A percentile compares a stretch with the other conserved stretches of the same genome.
Evolutionary conservation across 208 protist species (phyloP).

Genomic region (Acanthamoeba royreba): DNA sequence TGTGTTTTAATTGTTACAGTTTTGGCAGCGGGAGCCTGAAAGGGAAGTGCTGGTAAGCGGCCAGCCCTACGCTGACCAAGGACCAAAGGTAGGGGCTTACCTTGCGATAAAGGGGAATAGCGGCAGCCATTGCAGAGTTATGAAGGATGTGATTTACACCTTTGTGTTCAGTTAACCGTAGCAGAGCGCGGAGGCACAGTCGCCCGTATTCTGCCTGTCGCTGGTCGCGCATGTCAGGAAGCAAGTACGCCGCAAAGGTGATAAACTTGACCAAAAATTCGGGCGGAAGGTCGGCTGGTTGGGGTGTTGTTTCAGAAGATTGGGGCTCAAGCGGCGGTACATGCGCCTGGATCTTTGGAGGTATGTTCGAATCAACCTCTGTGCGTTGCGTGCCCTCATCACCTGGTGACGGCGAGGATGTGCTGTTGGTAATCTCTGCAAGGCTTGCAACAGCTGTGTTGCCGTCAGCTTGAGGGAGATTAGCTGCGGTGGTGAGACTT

Average conservation of each 20-base stretch:
- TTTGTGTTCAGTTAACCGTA: not conserved
- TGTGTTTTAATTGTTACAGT: not conserved
- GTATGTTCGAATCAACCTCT: too few relatives aligned
- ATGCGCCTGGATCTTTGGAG: too few relatives aligned
- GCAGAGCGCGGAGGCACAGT: conserved; percentile 14
- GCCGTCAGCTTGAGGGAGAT: too few relatives aligned
- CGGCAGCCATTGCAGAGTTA: not conserved
- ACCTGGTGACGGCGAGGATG: too few relatives aligned
- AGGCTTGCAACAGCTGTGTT: too few relatives aligned
- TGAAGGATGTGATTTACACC: not conserved
- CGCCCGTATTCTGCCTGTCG: not conserved
- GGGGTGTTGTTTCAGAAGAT: too few relatives aligned
- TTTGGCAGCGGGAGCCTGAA: not conserved
- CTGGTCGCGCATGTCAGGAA: conserved; percentile 38
- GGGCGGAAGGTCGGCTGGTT: not conserved
- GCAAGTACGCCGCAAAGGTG: conserved; percentile 28
- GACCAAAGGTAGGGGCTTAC: not conserved
- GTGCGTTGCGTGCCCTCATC: too few relatives aligned
- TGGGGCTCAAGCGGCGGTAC: too few relatives aligned
- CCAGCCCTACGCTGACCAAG: not conserved
- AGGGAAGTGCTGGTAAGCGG: not conserved
- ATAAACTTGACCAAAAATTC: conserved; percentile 49
- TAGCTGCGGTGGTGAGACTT: too few relatives aligned
- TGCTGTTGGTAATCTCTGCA: too few relatives aligned
- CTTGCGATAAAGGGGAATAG: not conserved